Evolutionary conservation across 805 yeast species (phyloP).

Genomic region (Wickerhamiella slavikovae): DNA sequence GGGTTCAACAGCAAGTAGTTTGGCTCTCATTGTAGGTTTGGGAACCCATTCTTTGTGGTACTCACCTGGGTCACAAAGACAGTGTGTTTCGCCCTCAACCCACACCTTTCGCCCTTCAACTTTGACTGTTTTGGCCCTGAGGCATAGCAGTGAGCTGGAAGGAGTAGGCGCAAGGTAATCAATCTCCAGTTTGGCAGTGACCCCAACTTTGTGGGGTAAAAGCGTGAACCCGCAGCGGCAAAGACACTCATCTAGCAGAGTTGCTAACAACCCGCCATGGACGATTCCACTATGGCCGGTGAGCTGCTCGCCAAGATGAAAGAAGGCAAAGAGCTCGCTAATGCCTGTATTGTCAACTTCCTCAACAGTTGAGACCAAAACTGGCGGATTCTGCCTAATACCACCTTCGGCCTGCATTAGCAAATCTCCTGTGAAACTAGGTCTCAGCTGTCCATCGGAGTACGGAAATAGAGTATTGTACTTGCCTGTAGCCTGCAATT

Average conservation of each 20-base stretch:
- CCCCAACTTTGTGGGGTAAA: constrained; percentile 68
- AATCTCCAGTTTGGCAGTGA: constrained; percentile 59
- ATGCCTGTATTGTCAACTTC: constrained; percentile 6
- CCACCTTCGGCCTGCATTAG: constrained; percentile 5
- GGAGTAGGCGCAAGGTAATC: constrained; percentile 37
- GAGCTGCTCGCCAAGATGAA: constrained; percentile 47
- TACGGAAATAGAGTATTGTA: constrained; percentile 8
- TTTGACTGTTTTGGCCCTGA: constrained; percentile 46
- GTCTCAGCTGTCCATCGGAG: constrained; percentile 3
- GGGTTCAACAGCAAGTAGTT: constrained; percentile 20
- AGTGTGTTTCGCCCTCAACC: constrained; percentile 45
- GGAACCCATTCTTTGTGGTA: constrained; percentile 6
- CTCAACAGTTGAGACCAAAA: constrained; percentile 7
- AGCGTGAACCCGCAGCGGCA: constrained; percentile 71
- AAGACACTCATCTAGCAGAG: constrained; percentile 68
- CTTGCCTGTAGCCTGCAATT: constrained; percentile 7
- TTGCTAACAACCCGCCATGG: constrained; percentile 74
- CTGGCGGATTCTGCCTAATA: constrained; percentile 4
- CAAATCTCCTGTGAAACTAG: constrained; percentile 5
- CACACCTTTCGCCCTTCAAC: constrained; percentile 63
- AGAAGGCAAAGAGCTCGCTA: constrained; percentile 35
- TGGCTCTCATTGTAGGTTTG: constrained; percentile 14
- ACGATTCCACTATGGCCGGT: constrained; percentile 52
- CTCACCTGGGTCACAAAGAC: constrained; percentile 19
- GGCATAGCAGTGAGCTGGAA: constrained; percentile 41